These are phyloP conservation scores for Sugiyamaella chiloensis DNA, from an alignment of 805 yeast genomes.

Conservation along the genomic window DNA sequence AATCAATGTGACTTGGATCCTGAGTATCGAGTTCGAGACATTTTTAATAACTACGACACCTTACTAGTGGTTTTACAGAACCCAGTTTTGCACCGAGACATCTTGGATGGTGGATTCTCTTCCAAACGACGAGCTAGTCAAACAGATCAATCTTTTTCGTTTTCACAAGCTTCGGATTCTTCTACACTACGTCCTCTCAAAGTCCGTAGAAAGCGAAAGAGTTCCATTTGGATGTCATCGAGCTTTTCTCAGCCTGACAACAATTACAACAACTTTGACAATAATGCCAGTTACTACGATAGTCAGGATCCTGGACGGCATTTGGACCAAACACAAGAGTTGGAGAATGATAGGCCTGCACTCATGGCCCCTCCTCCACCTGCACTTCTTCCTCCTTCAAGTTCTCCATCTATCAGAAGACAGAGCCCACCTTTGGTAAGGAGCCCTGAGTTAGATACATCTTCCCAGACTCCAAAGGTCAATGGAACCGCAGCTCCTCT, in stretches of 20 bases:
- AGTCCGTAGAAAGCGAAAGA: conserved; percentile 6
- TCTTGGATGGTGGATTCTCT: neutral
- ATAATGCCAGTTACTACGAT: no score
- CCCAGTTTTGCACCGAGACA: neutral
- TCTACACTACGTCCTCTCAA: conserved; percentile 3
- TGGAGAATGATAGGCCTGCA: no score
- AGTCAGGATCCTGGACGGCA: no score
- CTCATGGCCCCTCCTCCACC: neutral
- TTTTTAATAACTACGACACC: conserved; percentile 51
- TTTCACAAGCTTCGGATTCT: neutral
- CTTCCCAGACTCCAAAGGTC: neutral
- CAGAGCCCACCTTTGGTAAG: neutral
- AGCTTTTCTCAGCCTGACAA: neutral
- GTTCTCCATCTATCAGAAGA: neutral
- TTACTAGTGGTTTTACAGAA: conserved; percentile 28
- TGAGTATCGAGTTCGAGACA: conserved; percentile 62
- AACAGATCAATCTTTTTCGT: neutral
- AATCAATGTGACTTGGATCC: conserved; percentile 76
- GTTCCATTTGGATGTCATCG: conserved; percentile 17
- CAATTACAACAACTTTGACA: no score
- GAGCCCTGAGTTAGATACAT: neutral
- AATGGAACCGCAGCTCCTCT: neutral
- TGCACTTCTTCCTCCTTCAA: neutral
- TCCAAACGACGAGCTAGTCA: neutral
- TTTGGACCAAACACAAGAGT: no score